Percentiles rank a stretch among this genome's conserved stretches.
Conservation (phyloP, 371 early-diverging fungal genomes). For the Entomophthora muscae region DNA sequence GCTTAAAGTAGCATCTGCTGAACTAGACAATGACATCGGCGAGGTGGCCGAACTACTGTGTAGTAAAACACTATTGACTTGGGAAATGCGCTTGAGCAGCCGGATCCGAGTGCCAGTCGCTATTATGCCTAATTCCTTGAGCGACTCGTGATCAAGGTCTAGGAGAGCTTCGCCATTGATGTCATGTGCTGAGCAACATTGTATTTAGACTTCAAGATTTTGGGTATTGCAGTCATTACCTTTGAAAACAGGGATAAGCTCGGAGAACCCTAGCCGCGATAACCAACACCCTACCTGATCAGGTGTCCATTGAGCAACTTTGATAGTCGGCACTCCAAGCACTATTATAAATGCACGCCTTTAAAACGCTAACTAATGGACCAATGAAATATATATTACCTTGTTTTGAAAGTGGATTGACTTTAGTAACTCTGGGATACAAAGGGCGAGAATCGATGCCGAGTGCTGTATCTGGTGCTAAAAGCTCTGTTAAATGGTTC, state of each 20-base stretch:
- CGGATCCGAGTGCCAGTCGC: slow-evolving; percentile 77
- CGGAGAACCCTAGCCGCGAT: background rate
- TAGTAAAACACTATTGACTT: no score
- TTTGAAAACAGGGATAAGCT: background rate
- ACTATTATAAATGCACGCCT: background rate
- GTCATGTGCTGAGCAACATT: slow-evolving; percentile 24
- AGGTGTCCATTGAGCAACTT: background rate
- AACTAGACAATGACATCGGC: no score
- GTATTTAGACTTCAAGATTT: background rate
- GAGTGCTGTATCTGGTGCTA: background rate
- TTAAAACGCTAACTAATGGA: background rate
- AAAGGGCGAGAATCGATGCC: background rate
- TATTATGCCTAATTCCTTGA: slow-evolving; percentile 66
- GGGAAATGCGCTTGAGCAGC: no score
- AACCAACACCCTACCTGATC: background rate
- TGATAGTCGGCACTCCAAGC: background rate
- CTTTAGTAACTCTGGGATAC: background rate
- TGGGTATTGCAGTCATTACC: background rate
- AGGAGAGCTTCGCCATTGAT: slow-evolving; percentile 82
- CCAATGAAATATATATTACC: background rate
- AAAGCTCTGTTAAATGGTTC: background rate
- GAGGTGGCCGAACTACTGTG: no score
- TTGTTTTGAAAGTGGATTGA: background rate
- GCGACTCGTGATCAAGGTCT: slow-evolving; percentile 74
- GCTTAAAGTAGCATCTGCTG: no score